These are phyloP conservation scores for Pseudodiploospora longispora DNA, from an alignment of 2,329 filamentous ascomycete species.

Conservation along the genomic window DNA sequence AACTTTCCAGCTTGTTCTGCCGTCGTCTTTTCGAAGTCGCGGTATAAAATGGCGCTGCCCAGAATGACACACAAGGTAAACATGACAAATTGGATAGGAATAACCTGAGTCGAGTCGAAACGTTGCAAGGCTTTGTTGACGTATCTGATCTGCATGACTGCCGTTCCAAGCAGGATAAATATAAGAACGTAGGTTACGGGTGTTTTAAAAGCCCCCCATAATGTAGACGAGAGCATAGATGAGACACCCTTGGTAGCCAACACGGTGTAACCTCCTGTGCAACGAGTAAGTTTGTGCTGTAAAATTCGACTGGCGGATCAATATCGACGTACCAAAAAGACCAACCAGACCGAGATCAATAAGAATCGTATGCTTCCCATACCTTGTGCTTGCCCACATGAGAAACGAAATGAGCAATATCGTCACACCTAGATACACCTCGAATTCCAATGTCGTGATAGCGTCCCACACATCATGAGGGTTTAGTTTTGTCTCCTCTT, in stretches of 20 bases:
- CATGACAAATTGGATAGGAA: slow-evolving; percentile 93
- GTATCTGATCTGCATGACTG: slow-evolving; percentile 95
- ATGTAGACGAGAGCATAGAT: slow-evolving; percentile 83
- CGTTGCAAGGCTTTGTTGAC: slow-evolving; percentile 81
- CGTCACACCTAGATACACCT: slow-evolving; percentile 80
- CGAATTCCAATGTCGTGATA: slow-evolving; percentile 82
- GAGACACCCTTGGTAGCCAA: slow-evolving; percentile 94
- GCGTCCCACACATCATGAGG: slow-evolving; percentile 84
- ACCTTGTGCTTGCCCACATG: slow-evolving; percentile 74
- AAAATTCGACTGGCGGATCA: neutral
- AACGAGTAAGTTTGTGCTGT: slow-evolving; percentile 9
- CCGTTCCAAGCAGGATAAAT: slow-evolving; percentile 70
- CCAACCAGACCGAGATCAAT: slow-evolving; percentile 92
- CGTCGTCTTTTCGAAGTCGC: slow-evolving; percentile 84
- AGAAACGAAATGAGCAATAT: slow-evolving; percentile 63
- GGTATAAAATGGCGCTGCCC: slow-evolving; percentile 85
- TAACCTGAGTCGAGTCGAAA: slow-evolving; percentile 96
- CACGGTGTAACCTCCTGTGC: slow-evolving; percentile 82
- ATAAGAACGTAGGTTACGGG: slow-evolving; percentile 87
- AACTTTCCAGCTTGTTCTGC: slow-evolving; percentile 72
- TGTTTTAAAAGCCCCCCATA: slow-evolving; percentile 83
- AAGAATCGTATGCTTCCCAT: slow-evolving; percentile 78
- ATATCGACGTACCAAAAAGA: slow-evolving; percentile 64
- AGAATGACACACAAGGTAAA: slow-evolving; percentile 95
- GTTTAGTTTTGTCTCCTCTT: slow-evolving; percentile 82